Evolutionary conservation across 495 filamentous ascomycete genomes (phyloP).

Genomic region (Symbiotaphrina buchneri): DNA sequence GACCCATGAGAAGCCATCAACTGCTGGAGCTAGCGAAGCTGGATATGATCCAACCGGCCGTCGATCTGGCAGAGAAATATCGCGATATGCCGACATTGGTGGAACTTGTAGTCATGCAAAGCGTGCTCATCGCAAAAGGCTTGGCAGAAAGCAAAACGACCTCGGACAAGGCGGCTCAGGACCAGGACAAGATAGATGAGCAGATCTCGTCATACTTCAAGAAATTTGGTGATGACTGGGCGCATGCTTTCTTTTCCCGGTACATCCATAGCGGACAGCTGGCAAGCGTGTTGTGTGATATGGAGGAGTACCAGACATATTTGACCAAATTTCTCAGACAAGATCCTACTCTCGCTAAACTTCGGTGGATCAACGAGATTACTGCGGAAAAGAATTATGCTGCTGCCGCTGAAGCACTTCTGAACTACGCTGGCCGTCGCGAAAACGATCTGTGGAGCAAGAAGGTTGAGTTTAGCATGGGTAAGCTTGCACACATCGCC

Average conservation of each 20-base stretch:
- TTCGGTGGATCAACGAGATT: slow-evolving; percentile 93
- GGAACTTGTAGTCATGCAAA: slow-evolving; percentile 15
- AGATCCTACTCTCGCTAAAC: slow-evolving; percentile 40
- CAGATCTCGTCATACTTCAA: slow-evolving; percentile 41
- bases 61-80: slow-evolving; percentile 52
- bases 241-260: slow-evolving; percentile 56
- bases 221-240: slow-evolving; percentile 53
- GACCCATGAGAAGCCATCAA: too few species aligned
- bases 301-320: slow-evolving; percentile 32
- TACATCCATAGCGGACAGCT: slow-evolving; percentile 42
- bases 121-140: too few species aligned
- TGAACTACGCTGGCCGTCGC: slow-evolving; percentile 34
- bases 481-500: slow-evolving; percentile 49
- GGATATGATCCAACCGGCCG: slow-evolving; percentile 39
- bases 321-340: slow-evolving; percentile 56
- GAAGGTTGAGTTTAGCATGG: slow-evolving; percentile 73
- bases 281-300: slow-evolving; percentile 41
- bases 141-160: too few species aligned
- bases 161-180: background rate
- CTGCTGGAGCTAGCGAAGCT: slow-evolving; percentile 44
- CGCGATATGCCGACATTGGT: slow-evolving; percentile 46
- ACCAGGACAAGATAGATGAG: slow-evolving; percentile 11
- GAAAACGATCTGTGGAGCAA: slow-evolving; percentile 71
- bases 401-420: slow-evolving; percentile 41
- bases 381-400: slow-evolving; percentile 45